A percentile compares a stretch with the other conserved stretches of the same genome.
Evolutionary conservation across 2,329 filamentous ascomycete genomes (phyloP).

Genomic region (Pyricularia sp.): DNA sequence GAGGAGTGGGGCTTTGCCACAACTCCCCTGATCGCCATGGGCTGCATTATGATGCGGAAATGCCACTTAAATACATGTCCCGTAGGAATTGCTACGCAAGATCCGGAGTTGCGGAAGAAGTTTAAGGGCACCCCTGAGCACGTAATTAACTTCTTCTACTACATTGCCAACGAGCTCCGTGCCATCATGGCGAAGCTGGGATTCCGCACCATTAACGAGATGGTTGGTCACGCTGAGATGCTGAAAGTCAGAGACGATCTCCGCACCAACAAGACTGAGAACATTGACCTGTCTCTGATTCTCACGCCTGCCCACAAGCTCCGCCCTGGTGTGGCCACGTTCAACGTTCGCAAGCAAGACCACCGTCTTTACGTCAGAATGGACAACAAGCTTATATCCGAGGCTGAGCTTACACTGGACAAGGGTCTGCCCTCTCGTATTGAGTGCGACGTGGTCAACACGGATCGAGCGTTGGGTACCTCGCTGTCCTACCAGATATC

Average conservation of each 20-base stretch:
- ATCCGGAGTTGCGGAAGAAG: constrained; percentile 87
- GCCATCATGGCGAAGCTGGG: constrained; percentile 95
- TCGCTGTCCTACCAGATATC: constrained; percentile 94
- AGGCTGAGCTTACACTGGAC: constrained; percentile 86
- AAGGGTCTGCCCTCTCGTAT: constrained; percentile 88
- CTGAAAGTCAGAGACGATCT: constrained; percentile 81
- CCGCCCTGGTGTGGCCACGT: constrained; percentile 84
- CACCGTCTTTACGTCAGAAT: constrained; percentile 85
- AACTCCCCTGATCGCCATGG: constrained; percentile 89
- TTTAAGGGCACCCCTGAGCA: constrained; percentile 89
- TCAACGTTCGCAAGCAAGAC: constrained; percentile 96
- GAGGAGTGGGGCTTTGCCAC: constrained; percentile 98
- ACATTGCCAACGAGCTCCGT: constrained; percentile 87
- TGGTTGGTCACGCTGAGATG: constrained; percentile 85
- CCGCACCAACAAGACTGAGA: constrained; percentile 75
- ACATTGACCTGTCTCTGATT: constrained; percentile 86
- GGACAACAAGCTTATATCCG: constrained; percentile 93
- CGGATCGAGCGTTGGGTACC: constrained; percentile 83
- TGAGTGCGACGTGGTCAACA: constrained; percentile 94
- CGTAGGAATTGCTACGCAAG: constrained; percentile 90
- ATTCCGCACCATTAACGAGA: constrained; percentile 91
- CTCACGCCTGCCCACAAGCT: constrained; percentile 93
- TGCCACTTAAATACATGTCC: constrained; percentile 66
- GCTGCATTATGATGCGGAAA: constrained; percentile 89
- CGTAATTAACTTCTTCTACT: constrained; percentile 99